Evolutionary conservation across 2,329 filamentous ascomycete genomes (phyloP), one percentile per base, ranked within the genome.

Genomic region (Hawksworthiomyces lignivorus): DNA sequence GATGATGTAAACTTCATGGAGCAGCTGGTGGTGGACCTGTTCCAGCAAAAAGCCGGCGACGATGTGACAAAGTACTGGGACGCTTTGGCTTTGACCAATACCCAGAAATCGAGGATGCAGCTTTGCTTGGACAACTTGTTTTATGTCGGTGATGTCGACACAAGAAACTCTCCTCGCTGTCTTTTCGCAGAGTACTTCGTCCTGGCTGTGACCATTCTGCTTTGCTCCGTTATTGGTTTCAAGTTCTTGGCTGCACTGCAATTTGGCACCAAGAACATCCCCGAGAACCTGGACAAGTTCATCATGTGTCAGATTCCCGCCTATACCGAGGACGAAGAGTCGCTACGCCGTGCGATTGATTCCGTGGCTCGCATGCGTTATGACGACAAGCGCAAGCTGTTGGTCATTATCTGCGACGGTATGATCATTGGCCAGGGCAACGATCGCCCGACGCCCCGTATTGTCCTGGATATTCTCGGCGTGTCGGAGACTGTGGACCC

Each of bases 361-460:
- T 98, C 92, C 0, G 85, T 87, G 45, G 89, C 92, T 21, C 77
- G 88, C 47, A 96, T 96, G 88, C 82, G 81, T 52, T 98, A 98
- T 58, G 92, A 98, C 56, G 90, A 98, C 60, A 98, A 98, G 70
- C 87, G 92, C 57, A 98, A 98, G 70, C 74, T 98, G 11, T 71
- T 98, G 20, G 80, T 95, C 51, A 74, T 98, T 48, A 73, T 98
- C 50, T 98, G 92, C 56, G 92, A 98, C 57, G 92, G 92, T 65
- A 97, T 98, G 90, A 98, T 98, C 69, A 94, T 98, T 51, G 92
- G 92, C 56, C 89, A 96, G 67, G 92, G 92, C 57, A 98, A 98
- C 64, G 92, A 98, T 61, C 79, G 88, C 48, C 87, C 92, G 7
- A 98, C 92, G 1, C 92, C 92, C 32, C 81, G 89, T 48, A 98